phyloP scores from a whole-genome alignment of 176 grass and related monocot species.

The Olyra latifolia region DNA sequence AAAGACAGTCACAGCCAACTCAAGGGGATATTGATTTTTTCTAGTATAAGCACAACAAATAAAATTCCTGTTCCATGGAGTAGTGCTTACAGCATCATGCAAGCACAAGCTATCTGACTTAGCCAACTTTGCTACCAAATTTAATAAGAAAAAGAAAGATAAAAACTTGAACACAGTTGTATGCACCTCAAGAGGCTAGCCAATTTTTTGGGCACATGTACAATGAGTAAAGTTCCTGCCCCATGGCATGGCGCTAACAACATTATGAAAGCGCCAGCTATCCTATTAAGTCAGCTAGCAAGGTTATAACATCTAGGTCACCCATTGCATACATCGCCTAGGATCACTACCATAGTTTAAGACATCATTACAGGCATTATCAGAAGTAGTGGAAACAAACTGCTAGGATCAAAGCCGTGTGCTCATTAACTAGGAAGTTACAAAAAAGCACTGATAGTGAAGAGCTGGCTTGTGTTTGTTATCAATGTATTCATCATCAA shows the following conservation, averaged over 20 bases:
- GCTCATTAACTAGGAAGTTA: background rate
- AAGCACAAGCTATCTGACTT: background rate
- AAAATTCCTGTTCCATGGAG: conserved; percentile 3
- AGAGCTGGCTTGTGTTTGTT: background rate
- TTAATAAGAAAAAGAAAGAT: conserved; percentile 19
- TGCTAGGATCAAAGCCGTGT: background rate
- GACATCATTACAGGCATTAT: background rate
- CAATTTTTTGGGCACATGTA: background rate
- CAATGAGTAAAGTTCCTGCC: conserved; percentile 6
- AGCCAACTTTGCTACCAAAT: conserved; percentile 11
- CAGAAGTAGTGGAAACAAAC: conserved; percentile 1
- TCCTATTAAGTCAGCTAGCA: background rate
- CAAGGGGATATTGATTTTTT: background rate
- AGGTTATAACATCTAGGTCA: conserved; percentile 18
- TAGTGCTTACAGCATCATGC: conserved; percentile 12
- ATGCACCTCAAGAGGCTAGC: background rate
- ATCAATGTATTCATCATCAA: conserved; percentile 11
- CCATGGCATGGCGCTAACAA: conserved; percentile 10
- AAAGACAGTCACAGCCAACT: background rate
- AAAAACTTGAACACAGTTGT: background rate
- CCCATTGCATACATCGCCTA: background rate
- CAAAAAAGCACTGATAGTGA: background rate
- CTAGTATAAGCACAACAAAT: background rate
- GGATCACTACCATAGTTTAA: conserved; percentile 7
- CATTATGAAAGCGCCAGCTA: background rate